Base-by-base conservation (phyloP, 23 red algal genomes). In the Gracilaria domingensis region DNA sequence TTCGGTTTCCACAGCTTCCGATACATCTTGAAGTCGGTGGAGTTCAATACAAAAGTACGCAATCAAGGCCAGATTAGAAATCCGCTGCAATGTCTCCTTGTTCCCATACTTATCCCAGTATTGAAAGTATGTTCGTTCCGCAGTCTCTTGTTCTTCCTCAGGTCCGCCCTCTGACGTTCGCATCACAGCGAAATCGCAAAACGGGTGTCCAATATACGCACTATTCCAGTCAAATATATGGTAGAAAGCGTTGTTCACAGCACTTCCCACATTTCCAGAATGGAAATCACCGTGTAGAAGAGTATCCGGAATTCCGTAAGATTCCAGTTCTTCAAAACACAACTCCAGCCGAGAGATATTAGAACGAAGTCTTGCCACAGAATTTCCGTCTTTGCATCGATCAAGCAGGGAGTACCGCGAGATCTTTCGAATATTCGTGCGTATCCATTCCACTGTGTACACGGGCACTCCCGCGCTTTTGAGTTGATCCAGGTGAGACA, bases 271-370 rank as follows among this genome's bases (percentile, higher is more conserved):
- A 82, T 82, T 82, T 55, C 14, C 49, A 7, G n/a, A 33, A 59
- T 82, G 78, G 39, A 82, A 30, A 59, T 82, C 78, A 38, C 78
- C 78, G 17, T 82, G 78, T 32, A 82, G 26, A 44, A 82, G 50
- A 33, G 78, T 82, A 29, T 61, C 16, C 7, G 78, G 78, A n/a
- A 82, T 58, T 3, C 9, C 12, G 25, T 25, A 56, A 8, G 47
- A 53, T 26, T 2, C 3, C 7, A 82, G 49, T 28, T 82, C 78
- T n/a, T 58, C 49, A 29, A 44, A 82, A 35, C 36, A 61, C 60
- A 37, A 12, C 36, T 40, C 50, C 1, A 82, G 39, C 13, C 25
- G 23, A 32, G 78, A 59, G 4, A 82, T 3, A 4, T 53, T 56
- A 3, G 36, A 16, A 4, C 78, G 49, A 26, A 82, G 49, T 53